phyloP scores from a whole-genome alignment of 345 rosid genomes.

The Psidium friedrichsthalianum region DNA sequence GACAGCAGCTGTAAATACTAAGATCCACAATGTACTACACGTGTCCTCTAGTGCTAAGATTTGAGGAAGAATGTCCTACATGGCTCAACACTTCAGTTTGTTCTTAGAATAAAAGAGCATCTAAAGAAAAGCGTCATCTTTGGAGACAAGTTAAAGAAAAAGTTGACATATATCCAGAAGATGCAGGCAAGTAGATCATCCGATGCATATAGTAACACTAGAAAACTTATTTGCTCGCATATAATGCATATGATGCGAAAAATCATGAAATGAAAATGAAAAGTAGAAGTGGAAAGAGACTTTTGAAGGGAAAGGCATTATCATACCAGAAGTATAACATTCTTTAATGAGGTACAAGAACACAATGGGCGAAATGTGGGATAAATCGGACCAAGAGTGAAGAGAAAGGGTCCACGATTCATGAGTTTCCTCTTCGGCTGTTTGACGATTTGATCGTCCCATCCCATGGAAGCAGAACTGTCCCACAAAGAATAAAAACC shows the following conservation, averaged over 20 bases:
- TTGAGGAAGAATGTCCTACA: not conserved
- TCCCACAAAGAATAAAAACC: not conserved
- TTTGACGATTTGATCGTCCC: conserved; percentile 21
- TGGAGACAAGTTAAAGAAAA: not conserved
- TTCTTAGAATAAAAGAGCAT: not conserved
- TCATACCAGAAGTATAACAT: conserved; percentile 60
- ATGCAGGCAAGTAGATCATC: not conserved
- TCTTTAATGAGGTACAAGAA: conserved; percentile 73
- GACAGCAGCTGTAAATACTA: not conserved
- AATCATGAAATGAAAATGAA: not conserved
- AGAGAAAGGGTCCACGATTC: conserved; percentile 21
- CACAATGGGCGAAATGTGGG: conserved; percentile 54
- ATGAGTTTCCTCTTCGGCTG: not conserved
- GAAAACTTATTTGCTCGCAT: not conserved
- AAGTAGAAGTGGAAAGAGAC: not conserved
- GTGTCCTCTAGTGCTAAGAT: not conserved
- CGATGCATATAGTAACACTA: not conserved
- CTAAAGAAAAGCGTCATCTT: not conserved
- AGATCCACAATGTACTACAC: not conserved
- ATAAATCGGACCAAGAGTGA: conserved; percentile 55
- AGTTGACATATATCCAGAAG: not conserved
- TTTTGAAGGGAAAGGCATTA: not conserved
- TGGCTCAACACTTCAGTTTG: not conserved
- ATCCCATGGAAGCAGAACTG: conserved; percentile 18
- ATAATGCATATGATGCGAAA: not conserved